Conservation (phyloP, 1,139 yeast genomes). For the Martiniozyma asiatica region DNA sequence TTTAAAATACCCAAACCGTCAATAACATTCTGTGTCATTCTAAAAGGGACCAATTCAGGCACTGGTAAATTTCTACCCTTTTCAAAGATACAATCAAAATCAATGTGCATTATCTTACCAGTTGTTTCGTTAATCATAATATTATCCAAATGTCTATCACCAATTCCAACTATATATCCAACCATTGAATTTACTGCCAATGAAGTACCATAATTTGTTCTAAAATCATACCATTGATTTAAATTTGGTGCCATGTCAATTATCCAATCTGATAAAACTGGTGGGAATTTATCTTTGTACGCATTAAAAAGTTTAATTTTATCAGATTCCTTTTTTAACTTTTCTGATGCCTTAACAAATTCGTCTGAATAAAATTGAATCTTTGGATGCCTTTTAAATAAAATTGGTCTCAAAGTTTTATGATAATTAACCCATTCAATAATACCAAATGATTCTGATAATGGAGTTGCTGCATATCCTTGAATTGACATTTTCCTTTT, state of each 20-base stretch:
- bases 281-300: slow-evolving; percentile 39
- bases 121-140: slow-evolving; percentile 59
- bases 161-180: slow-evolving; percentile 81
- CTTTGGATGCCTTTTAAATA: slow-evolving; percentile 24
- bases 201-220: slow-evolving; percentile 65
- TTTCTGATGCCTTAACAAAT: slow-evolving; percentile 22
- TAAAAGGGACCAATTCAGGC: slow-evolving; percentile 91
- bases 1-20: slow-evolving; percentile 91
- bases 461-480: slow-evolving; percentile 82
- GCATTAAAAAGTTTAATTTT: slow-evolving; percentile 22
- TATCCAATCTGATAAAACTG: slow-evolving; percentile 81
- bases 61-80: slow-evolving; percentile 51
- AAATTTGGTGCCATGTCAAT: slow-evolving; percentile 86
- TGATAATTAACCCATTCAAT: slow-evolving; percentile 91
- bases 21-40: slow-evolving; percentile 77
- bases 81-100: slow-evolving; percentile 91
- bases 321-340: slow-evolving; percentile 23
- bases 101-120: slow-evolving; percentile 85
- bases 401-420: slow-evolving; percentile 62
- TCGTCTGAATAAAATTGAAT: slow-evolving; percentile 8
- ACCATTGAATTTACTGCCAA: slow-evolving; percentile 97
- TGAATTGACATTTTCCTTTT: slow-evolving; percentile 60
- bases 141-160: slow-evolving; percentile 95
- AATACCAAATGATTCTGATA: slow-evolving; percentile 79
- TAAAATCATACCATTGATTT: slow-evolving; percentile 69